Evolutionary conservation across 495 filamentous ascomycete species (phyloP).

Genomic region (Hypoxylon perforatum): DNA sequence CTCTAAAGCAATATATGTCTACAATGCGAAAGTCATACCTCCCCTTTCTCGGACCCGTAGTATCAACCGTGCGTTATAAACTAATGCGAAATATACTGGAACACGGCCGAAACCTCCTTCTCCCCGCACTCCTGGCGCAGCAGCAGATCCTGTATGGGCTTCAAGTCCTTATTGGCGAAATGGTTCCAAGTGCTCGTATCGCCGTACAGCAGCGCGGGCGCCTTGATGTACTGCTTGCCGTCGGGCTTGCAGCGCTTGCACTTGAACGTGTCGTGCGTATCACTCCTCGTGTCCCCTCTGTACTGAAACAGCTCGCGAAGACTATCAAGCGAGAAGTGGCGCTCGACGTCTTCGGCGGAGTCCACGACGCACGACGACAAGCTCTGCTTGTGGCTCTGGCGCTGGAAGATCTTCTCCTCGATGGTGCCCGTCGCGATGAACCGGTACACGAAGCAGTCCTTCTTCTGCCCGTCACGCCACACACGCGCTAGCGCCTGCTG

Average conservation of each 20-base stretch:
- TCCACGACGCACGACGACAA: slow-evolving; percentile 98
- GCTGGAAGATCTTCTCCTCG: slow-evolving; percentile 99
- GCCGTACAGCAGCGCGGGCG: slow-evolving; percentile 93
- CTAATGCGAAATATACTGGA: slow-evolving; percentile 96
- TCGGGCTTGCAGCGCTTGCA: slow-evolving; percentile 94
- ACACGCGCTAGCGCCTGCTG: slow-evolving; percentile 97
- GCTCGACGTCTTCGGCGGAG: slow-evolving; percentile 93
- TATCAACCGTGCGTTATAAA: background rate
- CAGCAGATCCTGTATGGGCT: slow-evolving; percentile 88
- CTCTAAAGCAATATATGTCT: slow-evolving; percentile 7
- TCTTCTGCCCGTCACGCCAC: slow-evolving; percentile 99
- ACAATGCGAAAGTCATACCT: slow-evolving; percentile 3
- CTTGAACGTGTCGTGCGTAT: slow-evolving; percentile 99
- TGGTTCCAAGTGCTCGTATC: slow-evolving; percentile 99
- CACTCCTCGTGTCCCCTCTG: slow-evolving; percentile 81
- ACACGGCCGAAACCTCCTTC: slow-evolving; percentile 88
- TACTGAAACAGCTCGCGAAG: slow-evolving; percentile 95
- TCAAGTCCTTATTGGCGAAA: slow-evolving; percentile 82
- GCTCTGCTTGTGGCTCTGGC: slow-evolving; percentile 97
- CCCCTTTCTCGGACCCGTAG: background rate
- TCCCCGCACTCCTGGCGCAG: slow-evolving; percentile 86
- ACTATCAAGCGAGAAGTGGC: slow-evolving; percentile 91
- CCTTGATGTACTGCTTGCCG: slow-evolving; percentile 86
- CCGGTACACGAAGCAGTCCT: slow-evolving; percentile 98
- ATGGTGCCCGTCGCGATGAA: slow-evolving; percentile 99